These are phyloP conservation scores for Eruca vesicaria DNA, from an alignment of 441 rosid genomes.

Conservation along the genomic window DNA sequence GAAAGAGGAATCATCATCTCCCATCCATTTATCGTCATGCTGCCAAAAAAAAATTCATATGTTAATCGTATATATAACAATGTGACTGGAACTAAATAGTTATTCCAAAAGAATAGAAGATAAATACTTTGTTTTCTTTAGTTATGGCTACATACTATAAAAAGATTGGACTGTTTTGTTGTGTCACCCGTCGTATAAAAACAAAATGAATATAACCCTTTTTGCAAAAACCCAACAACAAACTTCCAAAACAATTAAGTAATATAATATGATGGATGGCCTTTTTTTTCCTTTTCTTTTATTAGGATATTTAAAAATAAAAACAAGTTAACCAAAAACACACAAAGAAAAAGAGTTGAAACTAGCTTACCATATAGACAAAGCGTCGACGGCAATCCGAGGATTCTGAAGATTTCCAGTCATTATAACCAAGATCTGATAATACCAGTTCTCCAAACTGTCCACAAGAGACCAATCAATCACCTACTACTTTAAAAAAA, in stretches of 20 bases:
- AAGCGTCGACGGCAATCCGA: constrained; percentile 67
- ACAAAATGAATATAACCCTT: neutral
- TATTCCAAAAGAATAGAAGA: neutral
- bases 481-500: neutral
- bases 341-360: neutral
- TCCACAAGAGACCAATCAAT: neutral
- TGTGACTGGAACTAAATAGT: neutral
- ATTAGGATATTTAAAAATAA: no score
- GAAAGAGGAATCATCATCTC: constrained; percentile 78
- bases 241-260: neutral
- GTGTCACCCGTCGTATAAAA: neutral
- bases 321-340: neutral
- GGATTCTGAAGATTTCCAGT: constrained; percentile 74
- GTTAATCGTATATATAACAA: neutral
- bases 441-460: constrained; percentile 86
- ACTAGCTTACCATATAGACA: constrained; percentile 62
- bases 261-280: no score
- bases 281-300: no score
- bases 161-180: no score
- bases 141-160: neutral
- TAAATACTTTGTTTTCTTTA: neutral
- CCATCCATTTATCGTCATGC: constrained; percentile 77
- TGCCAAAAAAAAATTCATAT: constrained; percentile 37
- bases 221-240: neutral
- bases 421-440: constrained; percentile 63